Evolutionary conservation across 306 rosid species (phyloP), one percentile per base, ranked within the genome.

Genomic region (Mimosa bimucronata): DNA sequence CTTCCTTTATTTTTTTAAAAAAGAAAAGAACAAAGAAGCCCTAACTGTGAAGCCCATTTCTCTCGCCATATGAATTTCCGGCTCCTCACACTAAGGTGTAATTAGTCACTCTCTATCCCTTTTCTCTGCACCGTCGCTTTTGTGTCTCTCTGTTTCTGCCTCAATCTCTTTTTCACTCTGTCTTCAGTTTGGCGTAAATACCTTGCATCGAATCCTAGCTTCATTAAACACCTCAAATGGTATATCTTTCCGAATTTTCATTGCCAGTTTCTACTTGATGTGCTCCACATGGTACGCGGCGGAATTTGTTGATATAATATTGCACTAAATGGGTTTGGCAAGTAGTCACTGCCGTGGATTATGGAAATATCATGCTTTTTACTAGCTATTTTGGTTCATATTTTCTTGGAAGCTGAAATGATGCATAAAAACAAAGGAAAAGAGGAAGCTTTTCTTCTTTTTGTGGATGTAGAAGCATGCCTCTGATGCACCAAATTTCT

Each of bases 401-500:
- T n/a, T 73, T 73, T n/a, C 66, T 53, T 34, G 77, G 48, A 61
- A 12, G 30, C 37, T 73, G 29, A 48, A 16, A 72, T 23, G 37
- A 73, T 53, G 77, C 66, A 9, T 7, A 8, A 29, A 5, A 53
- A 2, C 48, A 0, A 53, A 73, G 50, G 21, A 53, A 73, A 74
- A 45, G 8, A 25, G 15, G 68, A 57, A 23, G 40, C 26, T 57
- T 74, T 15, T 60, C 11, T 21, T 18, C 41, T 26, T 57, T 10
- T 16, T 21, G 28, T 48, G 62, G 26, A 3, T 19, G 26, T 25
- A 45, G 61, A 40, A 29, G 53, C 18, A 81, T 85, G 88, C 52
- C 34, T n/a, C 73, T 70, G 29, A 30, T 82, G 28, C 87, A 11
- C 28, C 79, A 46, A 78, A 48, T 79, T 3, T 26, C 42, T 60